Conservation (phyloP, 306 rosid species). For the Gastrolobium bilobum region DNA sequence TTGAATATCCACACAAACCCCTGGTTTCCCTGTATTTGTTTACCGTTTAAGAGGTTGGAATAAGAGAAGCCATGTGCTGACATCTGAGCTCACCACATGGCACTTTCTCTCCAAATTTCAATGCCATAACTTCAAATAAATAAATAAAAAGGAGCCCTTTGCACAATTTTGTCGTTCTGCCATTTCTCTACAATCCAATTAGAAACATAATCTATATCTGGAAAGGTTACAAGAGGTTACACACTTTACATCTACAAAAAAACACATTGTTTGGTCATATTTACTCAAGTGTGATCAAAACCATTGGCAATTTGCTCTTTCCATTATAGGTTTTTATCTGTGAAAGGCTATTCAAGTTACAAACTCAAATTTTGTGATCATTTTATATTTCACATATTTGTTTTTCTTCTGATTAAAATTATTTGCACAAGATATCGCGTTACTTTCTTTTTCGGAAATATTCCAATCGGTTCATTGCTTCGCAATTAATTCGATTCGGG, state of each 20-base stretch:
- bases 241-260: background rate
- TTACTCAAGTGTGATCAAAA: background rate
- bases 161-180: background rate
- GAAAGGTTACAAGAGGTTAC: background rate
- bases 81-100: slow-evolving; percentile 85
- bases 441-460: too few species aligned
- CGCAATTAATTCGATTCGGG: too few species aligned
- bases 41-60: slow-evolving; percentile 46
- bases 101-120: slow-evolving; percentile 59
- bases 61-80: slow-evolving; percentile 82
- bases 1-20: too few species aligned
- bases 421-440: too few species aligned
- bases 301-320: background rate
- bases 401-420: too few species aligned
- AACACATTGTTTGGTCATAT: background rate
- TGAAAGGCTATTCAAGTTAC: background rate
- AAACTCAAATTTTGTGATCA: background rate
- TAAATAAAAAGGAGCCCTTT: background rate
- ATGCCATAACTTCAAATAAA: slow-evolving; percentile 27
- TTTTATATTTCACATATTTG: too few species aligned
- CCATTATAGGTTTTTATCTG: background rate
- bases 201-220: background rate
- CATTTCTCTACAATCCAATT: slow-evolving; percentile 27
- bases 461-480: too few species aligned
- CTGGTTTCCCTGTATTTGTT: background rate